Conservation (phyloP, 306 rosid genomes). For the Quercus glauca region DNA sequence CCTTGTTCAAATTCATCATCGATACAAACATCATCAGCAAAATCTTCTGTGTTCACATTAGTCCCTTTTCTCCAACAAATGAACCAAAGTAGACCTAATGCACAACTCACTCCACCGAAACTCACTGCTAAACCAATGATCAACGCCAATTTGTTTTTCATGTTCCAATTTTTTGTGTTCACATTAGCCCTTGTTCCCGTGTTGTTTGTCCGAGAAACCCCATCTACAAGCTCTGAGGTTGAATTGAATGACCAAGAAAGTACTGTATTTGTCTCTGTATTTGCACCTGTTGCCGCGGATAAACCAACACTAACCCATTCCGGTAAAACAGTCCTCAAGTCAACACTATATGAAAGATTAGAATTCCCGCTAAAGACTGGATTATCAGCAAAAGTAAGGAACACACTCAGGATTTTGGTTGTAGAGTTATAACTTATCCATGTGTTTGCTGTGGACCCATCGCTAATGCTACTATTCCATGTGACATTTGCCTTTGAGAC, state of each 20-base stretch:
- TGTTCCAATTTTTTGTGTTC: background rate
- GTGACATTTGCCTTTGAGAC: slow-evolving; percentile 28
- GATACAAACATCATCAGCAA: slow-evolving; percentile 21
- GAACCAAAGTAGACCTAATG: too few species aligned
- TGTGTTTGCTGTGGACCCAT: slow-evolving; percentile 48
- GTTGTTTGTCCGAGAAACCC: too few species aligned
- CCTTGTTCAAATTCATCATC: background rate
- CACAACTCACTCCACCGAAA: too few species aligned
- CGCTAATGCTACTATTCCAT: slow-evolving; percentile 54
- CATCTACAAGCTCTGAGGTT: slow-evolving; percentile 25
- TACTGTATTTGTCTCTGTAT: slow-evolving; percentile 51
- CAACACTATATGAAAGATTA: slow-evolving; percentile 41
- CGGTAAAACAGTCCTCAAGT: slow-evolving; percentile 56
- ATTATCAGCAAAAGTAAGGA: slow-evolving; percentile 43
- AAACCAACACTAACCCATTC: slow-evolving; percentile 64
- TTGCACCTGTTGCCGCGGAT: slow-evolving; percentile 66
- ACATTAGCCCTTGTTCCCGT: too few species aligned
- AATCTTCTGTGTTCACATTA: background rate
- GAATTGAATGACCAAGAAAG: slow-evolving; percentile 72
- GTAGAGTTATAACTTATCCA: slow-evolving; percentile 65
- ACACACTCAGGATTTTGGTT: slow-evolving; percentile 53
- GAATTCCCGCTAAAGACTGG: slow-evolving; percentile 36
- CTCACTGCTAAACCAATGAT: too few species aligned
- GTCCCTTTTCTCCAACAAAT: slow-evolving; percentile 30
- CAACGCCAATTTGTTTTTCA: slow-evolving; percentile 13